Conservation (phyloP, 2,329 filamentous ascomycete species). For the Xylaria sp. region DNA sequence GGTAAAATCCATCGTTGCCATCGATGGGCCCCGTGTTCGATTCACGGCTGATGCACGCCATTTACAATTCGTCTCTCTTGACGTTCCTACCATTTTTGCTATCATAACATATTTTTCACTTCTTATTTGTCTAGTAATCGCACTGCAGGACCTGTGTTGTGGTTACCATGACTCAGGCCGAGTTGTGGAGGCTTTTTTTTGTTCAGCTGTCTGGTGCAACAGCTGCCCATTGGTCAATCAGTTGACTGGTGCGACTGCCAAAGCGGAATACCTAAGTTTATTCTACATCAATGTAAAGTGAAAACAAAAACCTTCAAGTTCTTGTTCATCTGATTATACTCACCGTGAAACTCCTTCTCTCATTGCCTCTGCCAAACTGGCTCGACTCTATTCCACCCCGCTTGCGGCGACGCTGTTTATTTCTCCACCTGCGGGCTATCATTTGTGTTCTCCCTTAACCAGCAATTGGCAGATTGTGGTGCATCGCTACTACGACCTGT, state of each 20-base stretch:
- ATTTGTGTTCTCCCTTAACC: neutral
- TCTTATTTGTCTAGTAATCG: too few species aligned
- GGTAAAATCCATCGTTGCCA: conserved; percentile 66
- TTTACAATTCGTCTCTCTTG: neutral
- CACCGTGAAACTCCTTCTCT: neutral
- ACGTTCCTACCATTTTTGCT: neutral
- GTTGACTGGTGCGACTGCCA: neutral
- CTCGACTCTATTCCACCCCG: neutral
- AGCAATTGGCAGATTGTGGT: neutral
- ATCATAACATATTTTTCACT: too few species aligned
- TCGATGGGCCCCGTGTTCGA: conserved; percentile 62
- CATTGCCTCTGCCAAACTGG: neutral
- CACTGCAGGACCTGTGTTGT: neutral
- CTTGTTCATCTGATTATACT: neutral
- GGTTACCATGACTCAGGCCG: conserved; percentile 24
- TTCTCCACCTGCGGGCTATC: neutral
- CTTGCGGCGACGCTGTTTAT: neutral
- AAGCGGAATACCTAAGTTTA: neutral
- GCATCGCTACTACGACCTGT: too few species aligned
- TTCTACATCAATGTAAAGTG: neutral
- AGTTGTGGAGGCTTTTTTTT: conserved; percentile 5
- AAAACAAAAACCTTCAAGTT: neutral
- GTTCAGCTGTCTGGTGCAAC: neutral
- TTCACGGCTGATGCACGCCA: conserved; percentile 54
- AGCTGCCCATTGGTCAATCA: neutral